These are phyloP conservation scores for Boletus sp. DNA, from an alignment of 768 basidiomycete species.

Conservation along the genomic window DNA sequence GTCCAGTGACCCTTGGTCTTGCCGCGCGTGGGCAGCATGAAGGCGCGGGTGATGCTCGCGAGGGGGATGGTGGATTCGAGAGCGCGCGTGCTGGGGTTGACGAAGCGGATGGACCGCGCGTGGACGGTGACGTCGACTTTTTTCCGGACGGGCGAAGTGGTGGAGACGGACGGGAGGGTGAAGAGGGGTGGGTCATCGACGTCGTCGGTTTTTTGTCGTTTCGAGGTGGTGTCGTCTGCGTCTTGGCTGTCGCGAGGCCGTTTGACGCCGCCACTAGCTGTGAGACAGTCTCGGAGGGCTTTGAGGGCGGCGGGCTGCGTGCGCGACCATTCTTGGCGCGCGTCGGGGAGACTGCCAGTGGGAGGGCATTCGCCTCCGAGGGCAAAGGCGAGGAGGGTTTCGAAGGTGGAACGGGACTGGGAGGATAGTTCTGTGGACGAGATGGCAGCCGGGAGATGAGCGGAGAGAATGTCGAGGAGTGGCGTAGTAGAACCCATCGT, in stretches of 20 bases:
- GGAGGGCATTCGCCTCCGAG: slow-evolving; percentile 29
- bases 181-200: slow-evolving; percentile 47
- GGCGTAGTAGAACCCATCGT: slow-evolving; percentile 23
- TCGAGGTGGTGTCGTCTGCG: slow-evolving; percentile 9
- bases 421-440: slow-evolving; percentile 4
- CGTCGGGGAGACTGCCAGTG: slow-evolving; percentile 6
- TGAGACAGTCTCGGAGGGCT: slow-evolving; percentile 19
- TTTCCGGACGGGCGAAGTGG: slow-evolving; percentile 73
- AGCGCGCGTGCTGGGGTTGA: slow-evolving; percentile 47
- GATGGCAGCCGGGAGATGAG: slow-evolving; percentile 19
- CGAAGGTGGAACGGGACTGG: slow-evolving; percentile 14
- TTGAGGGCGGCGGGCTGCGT: slow-evolving; percentile 22
- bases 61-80: slow-evolving; percentile 53
- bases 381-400: slow-evolving; percentile 30
- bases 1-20: slow-evolving; percentile 75
- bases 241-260: slow-evolving; percentile 21
- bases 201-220: slow-evolving; percentile 23
- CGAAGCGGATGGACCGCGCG: slow-evolving; percentile 48
- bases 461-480: slow-evolving; percentile 22
- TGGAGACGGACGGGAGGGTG: slow-evolving; percentile 63
- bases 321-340: slow-evolving; percentile 24
- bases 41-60: slow-evolving; percentile 53
- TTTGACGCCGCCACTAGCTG: slow-evolving; percentile 16
- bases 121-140: slow-evolving; percentile 68
- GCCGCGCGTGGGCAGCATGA: slow-evolving; percentile 72